Evolutionary conservation across 495 filamentous ascomycete species (phyloP).

Genomic region (Margaritispora aquatica): DNA sequence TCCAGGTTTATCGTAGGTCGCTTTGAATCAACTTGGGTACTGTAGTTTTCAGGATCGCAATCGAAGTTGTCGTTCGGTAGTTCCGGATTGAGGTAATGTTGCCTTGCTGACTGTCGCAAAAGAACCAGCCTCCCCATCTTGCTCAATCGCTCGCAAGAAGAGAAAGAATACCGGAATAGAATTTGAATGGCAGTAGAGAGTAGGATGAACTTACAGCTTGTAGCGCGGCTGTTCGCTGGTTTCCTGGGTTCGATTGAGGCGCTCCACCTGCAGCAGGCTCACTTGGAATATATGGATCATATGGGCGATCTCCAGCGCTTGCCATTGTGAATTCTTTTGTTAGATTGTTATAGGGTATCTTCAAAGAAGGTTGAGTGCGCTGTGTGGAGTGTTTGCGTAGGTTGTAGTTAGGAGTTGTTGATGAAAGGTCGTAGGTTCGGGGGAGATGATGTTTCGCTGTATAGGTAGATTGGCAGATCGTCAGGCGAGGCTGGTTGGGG

Average conservation of each 20-base stretch:
- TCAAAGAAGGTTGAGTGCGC: neutral
- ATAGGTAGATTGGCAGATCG: neutral
- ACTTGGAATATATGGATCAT: conserved; percentile 27
- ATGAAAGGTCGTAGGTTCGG: neutral
- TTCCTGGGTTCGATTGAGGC: conserved; percentile 14
- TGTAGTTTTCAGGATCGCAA: too few species aligned
- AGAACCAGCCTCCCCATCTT: neutral
- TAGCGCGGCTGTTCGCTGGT: conserved; percentile 24
- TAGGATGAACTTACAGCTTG: conserved; percentile 25
- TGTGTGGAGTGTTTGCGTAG: neutral
- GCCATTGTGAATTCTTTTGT: conserved; percentile 17
- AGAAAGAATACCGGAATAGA: too few species aligned
- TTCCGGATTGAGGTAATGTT: neutral
- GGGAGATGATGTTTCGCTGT: conserved; percentile 2
- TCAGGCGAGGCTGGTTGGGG: neutral
- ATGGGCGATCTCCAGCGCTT: conserved; percentile 17
- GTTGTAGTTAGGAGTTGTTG: neutral
- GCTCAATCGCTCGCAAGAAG: too few species aligned
- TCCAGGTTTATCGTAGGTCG: too few species aligned
- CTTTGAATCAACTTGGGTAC: too few species aligned
- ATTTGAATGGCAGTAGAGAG: too few species aligned
- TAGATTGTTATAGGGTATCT: neutral
- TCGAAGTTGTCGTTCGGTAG: neutral
- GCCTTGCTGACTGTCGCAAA: neutral
- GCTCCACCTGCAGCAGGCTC: conserved; percentile 19